Evolutionary conservation across 208 protist species (phyloP).

Genomic region (Crithidia fasciculata): DNA sequence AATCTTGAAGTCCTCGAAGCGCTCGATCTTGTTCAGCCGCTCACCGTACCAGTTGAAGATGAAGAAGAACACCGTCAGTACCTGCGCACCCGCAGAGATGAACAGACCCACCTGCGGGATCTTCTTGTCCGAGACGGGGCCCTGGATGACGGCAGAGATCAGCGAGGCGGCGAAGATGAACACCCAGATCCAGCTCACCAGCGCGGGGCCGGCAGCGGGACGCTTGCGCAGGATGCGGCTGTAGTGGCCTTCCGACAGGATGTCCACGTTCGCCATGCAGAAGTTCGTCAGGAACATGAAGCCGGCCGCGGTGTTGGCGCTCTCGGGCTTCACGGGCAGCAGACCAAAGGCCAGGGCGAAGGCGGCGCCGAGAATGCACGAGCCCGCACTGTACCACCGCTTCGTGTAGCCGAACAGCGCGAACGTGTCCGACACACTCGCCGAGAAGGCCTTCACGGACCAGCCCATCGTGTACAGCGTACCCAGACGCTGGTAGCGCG

Average conservation of each 20-base stretch:
- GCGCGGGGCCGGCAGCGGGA: constrained; percentile 38
- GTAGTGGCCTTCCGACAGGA: constrained; percentile 78
- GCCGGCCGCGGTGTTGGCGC: constrained; percentile 39
- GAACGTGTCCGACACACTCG: constrained; percentile 57
- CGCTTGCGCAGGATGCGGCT: constrained; percentile 55
- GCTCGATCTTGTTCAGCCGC: constrained; percentile 49
- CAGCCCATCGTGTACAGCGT: constrained; percentile 55
- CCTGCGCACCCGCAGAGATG: constrained; percentile 49
- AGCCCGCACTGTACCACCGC: constrained; percentile 62
- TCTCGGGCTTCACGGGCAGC: constrained; percentile 41
- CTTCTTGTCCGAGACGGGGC: constrained; percentile 50
- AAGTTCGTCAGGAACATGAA: constrained; percentile 63
- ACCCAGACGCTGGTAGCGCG: constrained; percentile 60
- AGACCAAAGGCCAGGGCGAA: constrained; percentile 48
- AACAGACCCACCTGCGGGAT: constrained; percentile 47
- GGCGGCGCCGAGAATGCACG: constrained; percentile 41
- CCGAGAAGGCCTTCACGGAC: constrained; percentile 65
- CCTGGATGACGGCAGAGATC: constrained; percentile 47
- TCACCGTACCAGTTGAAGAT: constrained; percentile 77
- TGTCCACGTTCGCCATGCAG: constrained; percentile 71
- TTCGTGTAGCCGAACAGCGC: constrained; percentile 67
- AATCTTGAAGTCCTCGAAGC: constrained; percentile 34
- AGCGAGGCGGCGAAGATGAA: constrained; percentile 48
- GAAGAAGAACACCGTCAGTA: constrained; percentile 56
- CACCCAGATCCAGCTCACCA: constrained; percentile 77